Evolutionary conservation across 306 rosid genomes (phyloP), one percentile per base, ranked within the genome.

Genomic region (Vigna reflexopilosa): DNA sequence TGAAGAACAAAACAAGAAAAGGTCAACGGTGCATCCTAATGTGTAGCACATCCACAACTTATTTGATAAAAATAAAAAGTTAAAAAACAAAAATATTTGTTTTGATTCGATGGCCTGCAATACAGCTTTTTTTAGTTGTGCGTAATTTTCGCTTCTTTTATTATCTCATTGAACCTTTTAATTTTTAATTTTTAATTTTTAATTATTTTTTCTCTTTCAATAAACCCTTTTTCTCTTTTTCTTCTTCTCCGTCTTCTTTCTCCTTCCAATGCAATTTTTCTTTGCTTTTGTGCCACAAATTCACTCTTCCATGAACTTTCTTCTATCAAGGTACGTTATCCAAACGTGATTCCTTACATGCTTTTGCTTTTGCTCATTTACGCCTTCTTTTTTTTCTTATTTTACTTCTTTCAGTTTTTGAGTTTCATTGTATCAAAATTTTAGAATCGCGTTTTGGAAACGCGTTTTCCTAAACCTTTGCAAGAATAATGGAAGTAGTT

Each of bases 261-360:
- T 32, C 69, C 64, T 82, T 75, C 56, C 80, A 24, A 51, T 20
- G 56, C 73, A 34, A 71, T 64, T 63, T 28, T 55, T 38, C 52
- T 68, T 48, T 73, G 48, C 73, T 74, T 62, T 75, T 67, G 67
- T 55, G 69, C 32, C 86, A 52, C 50, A 28, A 15, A 9, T 68
- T 75, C 70, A 66, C 76, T 82, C 81, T 81, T 77, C 78, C 80
- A 47, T 83, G 52, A 70, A 38, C 70, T 76, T 79, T 73, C 82
- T 77, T 81, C 75, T 42, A 64, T 81, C 76, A 80, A 86, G 93
- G 97, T 91, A 88, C 80, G 87, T 74, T 77, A 56, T 73, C 61
- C 56, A 55, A 67, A 28, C 62, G 11, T 65, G 30, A 70, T 12
- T 12, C 52, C 59, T 58, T 80, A 9, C 52, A 9, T 49, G 2